Evolutionary conservation across 305 asterid species (phyloP), one percentile per base, ranked within the genome.

Genomic region (Fraxinus paxiana): DNA sequence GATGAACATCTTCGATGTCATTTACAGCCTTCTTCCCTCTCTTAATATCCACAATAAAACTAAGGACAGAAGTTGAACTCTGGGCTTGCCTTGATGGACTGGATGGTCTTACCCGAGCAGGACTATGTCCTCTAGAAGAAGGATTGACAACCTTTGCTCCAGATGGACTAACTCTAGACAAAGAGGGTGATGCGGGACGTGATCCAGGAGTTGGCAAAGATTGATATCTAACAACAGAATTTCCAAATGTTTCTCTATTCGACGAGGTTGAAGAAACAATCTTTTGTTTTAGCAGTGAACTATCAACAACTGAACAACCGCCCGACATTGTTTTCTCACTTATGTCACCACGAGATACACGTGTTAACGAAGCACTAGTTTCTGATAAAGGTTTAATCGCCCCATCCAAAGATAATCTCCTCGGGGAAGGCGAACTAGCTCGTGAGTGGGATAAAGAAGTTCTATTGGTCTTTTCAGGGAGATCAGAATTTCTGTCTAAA

Each of bases 1-100:
- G 93, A 88, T 96, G 99, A 59, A 85, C 97, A 84, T 94, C 99
- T 81, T 94, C 98, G 48, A 92, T 86, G 83, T 92, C 87, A 87
- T 84, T 88, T 24, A 89, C 92, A 51, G 87, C 88, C 85, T 92
- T 92, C 87, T 90, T 91, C 77, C 97, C 96, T 80, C 88, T 89
- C 81, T 82, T 93, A 79, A 94, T 89, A 84, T 94, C 98, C 35
- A 89, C 98, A 82, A 92, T 89, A 82, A 91, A 96, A 82, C 92
- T 90, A 79, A 96, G 93, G 74, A 92, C 97, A 46, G 99, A 92
- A 83, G 90, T 83, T 24, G 93, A 85, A 88, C 77, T 90, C 80
- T 85, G 91, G 79, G 93, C 77, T 79, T 90, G 95, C 82, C 92
- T 90, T 65, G 90, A 89, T 13, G 98, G 98, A 86, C 98, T 96